Evolutionary conservation across 148 eudicot species (phyloP), one percentile per base, ranked within the genome.

Genomic region (Fallopia convolvulus): DNA sequence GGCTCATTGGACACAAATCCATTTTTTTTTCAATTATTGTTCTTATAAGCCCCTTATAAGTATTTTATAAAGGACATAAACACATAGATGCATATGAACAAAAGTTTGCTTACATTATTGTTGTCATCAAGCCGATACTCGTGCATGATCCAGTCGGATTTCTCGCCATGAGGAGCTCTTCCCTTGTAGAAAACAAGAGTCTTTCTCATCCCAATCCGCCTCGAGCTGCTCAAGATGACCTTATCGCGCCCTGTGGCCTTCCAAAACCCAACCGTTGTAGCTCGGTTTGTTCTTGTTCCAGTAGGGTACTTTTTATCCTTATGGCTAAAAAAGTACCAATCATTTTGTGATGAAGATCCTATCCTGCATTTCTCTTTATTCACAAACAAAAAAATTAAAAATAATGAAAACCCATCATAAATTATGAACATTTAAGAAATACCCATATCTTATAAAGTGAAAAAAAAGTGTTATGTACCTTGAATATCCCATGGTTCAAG

Each of bases 131-230:
- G 86, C 18, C 90, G 80, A 42, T 88, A 91, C 58, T 91, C 97
- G 74, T 91, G 97, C 93, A 89, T 91, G 76, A 91, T 91, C 97
- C 97, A 91, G 36, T 86, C 89, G 0, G 97, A 84, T 72, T 91
- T 89, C 46, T 84, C 83, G n/a, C 97, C 97, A 74, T 88, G 86
- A 0, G 93, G 97, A 13, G 97, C 93, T 76, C 90, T 73, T 14
- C 97, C 97, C 78, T 83, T 85, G 84, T 91, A 89, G 77, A 89
- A 91, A 20, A 91, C 97, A 1, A 91, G 85, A 0, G 97, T 88
- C 81, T 91, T 91, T 46, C 93, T 82, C 90, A 84, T 86, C 12
- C 97, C 97, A 3, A 89, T 86, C 36, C 79, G 76, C 32, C 77
- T 78, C 7, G 42, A 49, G 79, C 79, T 82, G 60, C 86, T 81